Conservation (phyloP, 2,329 filamentous ascomycete genomes). For the Knoxdaviesia capensis region DNA sequence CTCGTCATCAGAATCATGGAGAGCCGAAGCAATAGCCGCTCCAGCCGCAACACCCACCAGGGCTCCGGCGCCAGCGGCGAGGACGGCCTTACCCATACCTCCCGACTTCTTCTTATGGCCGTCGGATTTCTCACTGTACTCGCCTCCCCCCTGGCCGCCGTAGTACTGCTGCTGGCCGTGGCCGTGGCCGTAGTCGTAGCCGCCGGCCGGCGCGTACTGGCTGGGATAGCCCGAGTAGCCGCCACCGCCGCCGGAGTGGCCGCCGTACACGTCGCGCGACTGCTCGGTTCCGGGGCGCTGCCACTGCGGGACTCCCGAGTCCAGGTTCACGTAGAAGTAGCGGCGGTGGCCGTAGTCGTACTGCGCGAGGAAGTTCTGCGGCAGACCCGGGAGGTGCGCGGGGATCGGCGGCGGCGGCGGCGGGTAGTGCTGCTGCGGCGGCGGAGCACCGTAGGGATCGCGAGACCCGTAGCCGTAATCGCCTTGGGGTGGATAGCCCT, state of each 20-base stretch:
- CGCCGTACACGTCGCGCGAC: background rate
- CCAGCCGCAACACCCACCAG: no score
- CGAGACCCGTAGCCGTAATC: constrained; percentile 5
- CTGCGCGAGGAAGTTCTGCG: constrained; percentile 40
- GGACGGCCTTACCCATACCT: no score
- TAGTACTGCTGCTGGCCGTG: constrained; percentile 2
- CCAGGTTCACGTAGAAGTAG: constrained; percentile 44
- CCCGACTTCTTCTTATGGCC: no score
- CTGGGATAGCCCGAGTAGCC: constrained; percentile 1
- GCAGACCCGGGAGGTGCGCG: constrained; percentile 24
- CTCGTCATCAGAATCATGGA: constrained; percentile 3
- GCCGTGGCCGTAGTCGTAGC: constrained; percentile 2
- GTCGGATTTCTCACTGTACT: constrained; percentile 15
- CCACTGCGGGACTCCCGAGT: constrained; percentile 43
- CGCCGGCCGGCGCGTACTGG: background rate
- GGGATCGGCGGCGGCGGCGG: constrained; percentile 8
- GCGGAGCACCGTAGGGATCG: background rate
- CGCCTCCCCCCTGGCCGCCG: constrained; percentile 1
- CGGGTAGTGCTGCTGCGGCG: constrained; percentile 4
- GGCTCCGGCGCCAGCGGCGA: no score
- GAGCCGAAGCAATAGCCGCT: no score
- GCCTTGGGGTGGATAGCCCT: constrained; percentile 5
- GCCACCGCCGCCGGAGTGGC: constrained; percentile 3
- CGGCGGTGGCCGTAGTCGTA: constrained; percentile 40
- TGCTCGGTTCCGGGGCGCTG: constrained; percentile 24